Evolutionary conservation across 108 stramenopile species (phyloP).

Genomic region (Skeletonema potamos): DNA sequence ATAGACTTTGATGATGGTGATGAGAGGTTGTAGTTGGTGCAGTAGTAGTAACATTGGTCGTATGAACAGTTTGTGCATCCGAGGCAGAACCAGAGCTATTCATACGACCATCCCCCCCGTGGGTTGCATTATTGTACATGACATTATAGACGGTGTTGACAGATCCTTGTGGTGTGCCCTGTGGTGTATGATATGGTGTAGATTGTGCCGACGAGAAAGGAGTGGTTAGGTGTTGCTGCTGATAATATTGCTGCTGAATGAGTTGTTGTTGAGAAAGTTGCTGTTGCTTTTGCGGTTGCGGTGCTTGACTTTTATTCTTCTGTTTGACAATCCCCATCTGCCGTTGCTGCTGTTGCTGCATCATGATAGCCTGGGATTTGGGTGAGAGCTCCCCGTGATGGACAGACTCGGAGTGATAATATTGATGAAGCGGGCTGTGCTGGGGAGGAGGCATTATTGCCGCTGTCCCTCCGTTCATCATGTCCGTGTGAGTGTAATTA

Average conservation of each 20-base stretch:
- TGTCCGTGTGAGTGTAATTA: background rate
- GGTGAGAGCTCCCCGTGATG: slow-evolving; percentile 9
- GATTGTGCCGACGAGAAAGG: background rate
- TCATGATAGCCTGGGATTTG: background rate
- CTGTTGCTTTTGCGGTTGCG: background rate
- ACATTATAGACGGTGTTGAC: background rate
- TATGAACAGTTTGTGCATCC: background rate
- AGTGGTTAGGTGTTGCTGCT: slow-evolving; percentile 1
- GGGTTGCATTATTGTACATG: background rate
- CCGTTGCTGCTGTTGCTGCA: slow-evolving; percentile 17
- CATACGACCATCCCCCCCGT: background rate
- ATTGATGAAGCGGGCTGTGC: background rate
- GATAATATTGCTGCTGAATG: slow-evolving; percentile 14
- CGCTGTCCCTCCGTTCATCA: background rate
- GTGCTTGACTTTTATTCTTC: background rate
- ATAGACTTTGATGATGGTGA: background rate
- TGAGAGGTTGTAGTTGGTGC: background rate
- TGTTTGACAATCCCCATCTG: background rate
- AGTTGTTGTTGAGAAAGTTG: slow-evolving; percentile 7
- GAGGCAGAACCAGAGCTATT: background rate
- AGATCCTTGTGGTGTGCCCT: background rate
- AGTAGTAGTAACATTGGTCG: background rate
- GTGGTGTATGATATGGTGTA: background rate
- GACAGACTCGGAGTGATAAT: background rate
- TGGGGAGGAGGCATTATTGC: too few relatives aligned